A percentile compares a stretch with the other conserved stretches of the same genome.
phyloP scores from a whole-genome alignment of 1,284 basidiomycete species.

The Ceratobasidium sp. region DNA sequence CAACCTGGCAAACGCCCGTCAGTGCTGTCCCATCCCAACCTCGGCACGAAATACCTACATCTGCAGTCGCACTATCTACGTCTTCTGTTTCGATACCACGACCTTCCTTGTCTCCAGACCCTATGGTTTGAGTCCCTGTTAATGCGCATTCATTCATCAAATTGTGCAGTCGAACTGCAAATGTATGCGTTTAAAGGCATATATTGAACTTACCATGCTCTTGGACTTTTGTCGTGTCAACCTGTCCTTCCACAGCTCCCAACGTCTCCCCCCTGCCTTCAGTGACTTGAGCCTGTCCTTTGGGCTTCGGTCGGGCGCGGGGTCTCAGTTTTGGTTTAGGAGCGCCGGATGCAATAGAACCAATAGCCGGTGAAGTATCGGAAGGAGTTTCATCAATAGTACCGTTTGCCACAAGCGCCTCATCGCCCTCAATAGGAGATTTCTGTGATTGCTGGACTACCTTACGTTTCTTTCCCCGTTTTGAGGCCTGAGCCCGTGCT shows the following conservation, averaged over 20 bases:
- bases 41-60: too few relatives aligned
- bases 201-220: constrained; percentile 1
- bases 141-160: too few relatives aligned
- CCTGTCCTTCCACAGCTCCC: not conserved
- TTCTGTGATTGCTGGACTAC: not conserved
- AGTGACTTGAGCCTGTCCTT: not conserved
- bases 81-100: too few relatives aligned
- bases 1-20: too few relatives aligned
- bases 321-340: constrained; percentile 6
- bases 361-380: not conserved
- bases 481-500: constrained; percentile 4
- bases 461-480: constrained; percentile 18
- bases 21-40: too few relatives aligned
- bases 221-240: not conserved
- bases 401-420: not conserved
- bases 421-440: not conserved
- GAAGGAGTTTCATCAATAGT: not conserved
- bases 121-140: too few relatives aligned
- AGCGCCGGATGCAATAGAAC: not conserved
- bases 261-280: not conserved
- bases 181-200: not conserved
- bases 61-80: too few relatives aligned
- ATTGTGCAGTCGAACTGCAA: too few relatives aligned
- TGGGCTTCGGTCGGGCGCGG: not conserved
- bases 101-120: too few relatives aligned